Evolutionary conservation across 2,329 filamentous ascomycete genomes (phyloP).

Genomic region (Claviceps lovelessii): DNA sequence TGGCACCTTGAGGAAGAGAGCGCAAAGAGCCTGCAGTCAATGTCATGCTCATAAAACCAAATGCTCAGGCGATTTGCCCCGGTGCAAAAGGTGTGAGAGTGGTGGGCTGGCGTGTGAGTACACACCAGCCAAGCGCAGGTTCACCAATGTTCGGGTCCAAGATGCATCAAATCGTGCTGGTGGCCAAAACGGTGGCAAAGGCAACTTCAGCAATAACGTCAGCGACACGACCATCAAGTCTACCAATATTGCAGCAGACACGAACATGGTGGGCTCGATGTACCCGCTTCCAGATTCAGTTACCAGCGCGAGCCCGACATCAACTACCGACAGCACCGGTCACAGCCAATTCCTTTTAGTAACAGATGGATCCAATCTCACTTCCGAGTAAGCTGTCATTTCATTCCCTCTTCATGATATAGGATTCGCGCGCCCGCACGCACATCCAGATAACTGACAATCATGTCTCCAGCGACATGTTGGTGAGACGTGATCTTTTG

Average conservation of each 20-base stretch:
- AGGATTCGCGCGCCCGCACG: background rate
- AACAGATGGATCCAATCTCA: slow-evolving; percentile 13
- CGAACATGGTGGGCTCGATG: slow-evolving; percentile 2
- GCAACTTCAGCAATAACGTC: too few species aligned
- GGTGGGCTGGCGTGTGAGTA: slow-evolving; percentile 25
- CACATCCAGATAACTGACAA: background rate
- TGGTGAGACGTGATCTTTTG: slow-evolving; percentile 22
- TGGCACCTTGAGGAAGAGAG: slow-evolving; percentile 26
- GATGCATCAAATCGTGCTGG: slow-evolving; percentile 1
- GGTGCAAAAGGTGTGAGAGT: slow-evolving; percentile 24
- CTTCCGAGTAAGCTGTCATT: slow-evolving; percentile 15
- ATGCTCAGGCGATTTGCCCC: slow-evolving; percentile 27
- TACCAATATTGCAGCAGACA: background rate
- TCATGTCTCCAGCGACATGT: slow-evolving; percentile 14
- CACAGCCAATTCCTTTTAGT: slow-evolving; percentile 10
- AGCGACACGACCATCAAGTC: background rate
- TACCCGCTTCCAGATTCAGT: slow-evolving; percentile 5
- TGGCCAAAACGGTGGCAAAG: background rate
- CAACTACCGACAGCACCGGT: slow-evolving; percentile 4
- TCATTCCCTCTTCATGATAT: background rate
- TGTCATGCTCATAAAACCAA: slow-evolving; percentile 30
- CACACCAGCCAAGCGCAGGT: slow-evolving; percentile 23
- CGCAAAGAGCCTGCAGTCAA: slow-evolving; percentile 27
- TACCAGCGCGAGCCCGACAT: slow-evolving; percentile 11
- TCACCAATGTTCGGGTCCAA: slow-evolving; percentile 19